Conservation (phyloP, 208 protist genomes). For the Trypanosomatidae sp. region DNA sequence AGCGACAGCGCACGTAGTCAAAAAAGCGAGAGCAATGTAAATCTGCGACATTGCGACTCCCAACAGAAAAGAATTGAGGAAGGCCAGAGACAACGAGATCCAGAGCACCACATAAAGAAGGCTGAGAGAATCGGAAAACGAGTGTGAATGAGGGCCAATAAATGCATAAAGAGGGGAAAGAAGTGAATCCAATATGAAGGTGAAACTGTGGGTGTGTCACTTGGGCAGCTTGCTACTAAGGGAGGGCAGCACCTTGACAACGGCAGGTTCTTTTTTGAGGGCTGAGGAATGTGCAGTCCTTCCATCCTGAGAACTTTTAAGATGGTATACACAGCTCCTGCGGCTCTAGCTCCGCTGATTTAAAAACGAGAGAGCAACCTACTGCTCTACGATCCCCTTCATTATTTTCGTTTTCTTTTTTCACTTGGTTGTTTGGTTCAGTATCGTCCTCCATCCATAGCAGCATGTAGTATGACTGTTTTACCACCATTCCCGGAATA, state of each 20-base stretch:
- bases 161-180: background rate
- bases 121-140: conserved; percentile 7
- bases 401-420: background rate
- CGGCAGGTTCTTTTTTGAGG: background rate
- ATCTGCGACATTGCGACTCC: conserved; percentile 36
- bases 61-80: background rate
- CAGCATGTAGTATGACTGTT: background rate
- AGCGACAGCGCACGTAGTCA: conserved; percentile 44
- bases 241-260: background rate
- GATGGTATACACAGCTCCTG: background rate
- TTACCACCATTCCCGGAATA: background rate
- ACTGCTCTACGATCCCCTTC: background rate
- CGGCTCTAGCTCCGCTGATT: background rate
- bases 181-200: background rate
- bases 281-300: background rate
- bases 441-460: background rate
- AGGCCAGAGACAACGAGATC: background rate
- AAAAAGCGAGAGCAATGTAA: conserved; percentile 48
- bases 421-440: background rate
- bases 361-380: background rate
- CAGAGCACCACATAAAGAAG: conserved; percentile 1
- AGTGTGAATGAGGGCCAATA: background rate
- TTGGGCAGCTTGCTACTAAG: background rate
- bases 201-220: background rate
- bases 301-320: background rate